Evolutionary conservation across 495 filamentous ascomycete species (phyloP).

Genomic region (Penicillium manginii): DNA sequence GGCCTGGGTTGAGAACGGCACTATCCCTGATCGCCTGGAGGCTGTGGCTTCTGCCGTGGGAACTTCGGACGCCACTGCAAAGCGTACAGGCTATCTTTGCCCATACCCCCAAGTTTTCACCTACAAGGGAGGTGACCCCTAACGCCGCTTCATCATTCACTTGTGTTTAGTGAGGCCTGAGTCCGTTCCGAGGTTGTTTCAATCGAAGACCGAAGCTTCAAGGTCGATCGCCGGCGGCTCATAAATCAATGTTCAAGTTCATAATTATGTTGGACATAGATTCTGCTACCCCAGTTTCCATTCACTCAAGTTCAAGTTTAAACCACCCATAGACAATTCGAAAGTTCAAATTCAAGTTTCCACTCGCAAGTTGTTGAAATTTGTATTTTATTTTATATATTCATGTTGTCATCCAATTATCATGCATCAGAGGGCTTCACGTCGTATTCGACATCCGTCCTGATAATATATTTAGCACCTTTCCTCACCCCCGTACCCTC

Average conservation of each 20-base stretch:
- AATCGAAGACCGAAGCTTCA: no score
- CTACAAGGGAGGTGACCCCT: slow-evolving; percentile 26
- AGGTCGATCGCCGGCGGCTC: no score
- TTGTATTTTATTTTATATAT: not conserved
- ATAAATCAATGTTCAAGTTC: no score
- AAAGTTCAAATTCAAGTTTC: no score
- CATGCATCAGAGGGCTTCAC: slow-evolving; percentile 30
- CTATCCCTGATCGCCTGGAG: slow-evolving; percentile 11
- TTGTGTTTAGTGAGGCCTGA: not conserved
- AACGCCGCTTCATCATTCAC: slow-evolving; percentile 9
- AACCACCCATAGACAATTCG: no score
- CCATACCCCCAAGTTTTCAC: slow-evolving; percentile 16
- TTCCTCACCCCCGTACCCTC: slow-evolving; percentile 43
- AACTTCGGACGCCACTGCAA: slow-evolving; percentile 9
- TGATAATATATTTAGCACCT: slow-evolving; percentile 46
- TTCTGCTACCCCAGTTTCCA: no score
- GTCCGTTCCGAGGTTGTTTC: not conserved
- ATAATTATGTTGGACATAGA: no score
- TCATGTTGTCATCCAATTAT: not conserved
- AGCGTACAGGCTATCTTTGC: slow-evolving; percentile 11
- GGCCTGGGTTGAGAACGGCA: slow-evolving; percentile 20
- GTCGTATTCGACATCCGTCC: slow-evolving; percentile 46
- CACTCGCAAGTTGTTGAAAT: not conserved
- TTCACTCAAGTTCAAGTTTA: no score
- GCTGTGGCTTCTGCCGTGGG: slow-evolving; percentile 8